Evolutionary conservation across 495 filamentous ascomycete genomes (phyloP).

Genomic region (Aspergillus sclerotiicarbonarius): DNA sequence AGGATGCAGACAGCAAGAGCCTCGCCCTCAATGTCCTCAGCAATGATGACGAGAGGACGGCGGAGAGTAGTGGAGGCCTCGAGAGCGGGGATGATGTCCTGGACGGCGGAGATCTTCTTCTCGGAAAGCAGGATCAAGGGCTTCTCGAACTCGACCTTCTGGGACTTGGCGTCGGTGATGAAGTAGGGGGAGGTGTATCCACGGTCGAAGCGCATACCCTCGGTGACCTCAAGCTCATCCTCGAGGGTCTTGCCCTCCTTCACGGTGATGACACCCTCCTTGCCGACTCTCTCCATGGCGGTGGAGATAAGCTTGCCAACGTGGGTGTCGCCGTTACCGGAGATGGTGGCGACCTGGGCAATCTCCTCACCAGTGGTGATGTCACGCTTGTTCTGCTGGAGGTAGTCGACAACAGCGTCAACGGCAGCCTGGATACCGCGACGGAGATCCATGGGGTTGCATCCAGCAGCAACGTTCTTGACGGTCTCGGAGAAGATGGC

Average conservation of each 20-base stretch:
- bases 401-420: slow-evolving; percentile 88
- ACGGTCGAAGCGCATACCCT: slow-evolving; percentile 99
- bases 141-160: slow-evolving; percentile 99
- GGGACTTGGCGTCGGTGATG: slow-evolving; percentile 97
- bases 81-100: slow-evolving; percentile 97
- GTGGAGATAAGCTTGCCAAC: slow-evolving; percentile 94
- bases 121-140: slow-evolving; percentile 96
- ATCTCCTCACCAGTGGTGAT: slow-evolving; percentile 98
- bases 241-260: slow-evolving; percentile 99
- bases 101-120: slow-evolving; percentile 99
- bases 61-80: slow-evolving; percentile 94
- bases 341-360: slow-evolving; percentile 97
- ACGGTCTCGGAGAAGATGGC: slow-evolving; percentile 99
- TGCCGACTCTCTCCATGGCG: slow-evolving; percentile 99
- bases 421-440: slow-evolving; percentile 96
- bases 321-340: slow-evolving; percentile 93
- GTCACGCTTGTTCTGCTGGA: slow-evolving; percentile 90
- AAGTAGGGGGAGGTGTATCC: slow-evolving; percentile 99
- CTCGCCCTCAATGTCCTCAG: slow-evolving; percentile 98
- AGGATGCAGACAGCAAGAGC: slow-evolving; percentile 97
- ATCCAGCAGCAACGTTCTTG: slow-evolving; percentile 98
- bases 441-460: slow-evolving; percentile 99
- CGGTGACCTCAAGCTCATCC: slow-evolving; percentile 97
- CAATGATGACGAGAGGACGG: slow-evolving; percentile 95
- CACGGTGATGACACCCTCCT: slow-evolving; percentile 99